Evolutionary conservation across 352 stramenopile genomes (phyloP), one percentile per base, ranked within the genome.

Genomic region (Phytophthora palmivora): DNA sequence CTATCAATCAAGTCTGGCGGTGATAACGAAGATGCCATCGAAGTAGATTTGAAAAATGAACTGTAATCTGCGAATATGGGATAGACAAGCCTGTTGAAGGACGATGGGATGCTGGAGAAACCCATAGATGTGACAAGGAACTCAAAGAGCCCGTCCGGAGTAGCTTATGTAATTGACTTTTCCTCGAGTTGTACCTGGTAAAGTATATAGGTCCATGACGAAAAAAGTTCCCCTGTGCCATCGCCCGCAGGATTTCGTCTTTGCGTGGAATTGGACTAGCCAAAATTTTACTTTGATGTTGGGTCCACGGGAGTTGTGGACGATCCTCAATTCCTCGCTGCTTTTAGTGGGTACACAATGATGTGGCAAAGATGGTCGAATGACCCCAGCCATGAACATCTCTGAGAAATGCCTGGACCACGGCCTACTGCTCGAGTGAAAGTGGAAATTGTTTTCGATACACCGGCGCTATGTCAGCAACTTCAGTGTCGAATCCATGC

Each of bases 121-220:
- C 52, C 52, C 42, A 52, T 60, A 2, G 33, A 32, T 0, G 52
- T 60, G 6, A 60, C 56, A 3, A 59, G 42, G 5, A 52, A 61
- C 7, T 61, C 53, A 21, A 51, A 53, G 1, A 53, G 19, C 0
- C 39, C 24, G 14, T 56, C 55, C 0, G 57, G 47, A 6, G 57
- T 65, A 1, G 57, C 18, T 21, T 34, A 58, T 1, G 57, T 38
- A 10, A 58, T 58, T 0, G 38, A 41, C 0, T 49, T 16, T 15
- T 66, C 41, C 7, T 7, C 1, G 1, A 60, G 28, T 6, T 24
- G 21, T 6, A 66, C 42, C 6, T 66, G 48, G 12, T 32, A 60
- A 33, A 66, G 59, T 14, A 22, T 41, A 39, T 48, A 66, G 12
- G 24, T 50, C 58, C 47, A 66, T 48, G 0, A 48, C 28, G 4